phyloP scores from a whole-genome alignment of 2,329 filamentous ascomycete genomes.

The Onygenales sp. region DNA sequence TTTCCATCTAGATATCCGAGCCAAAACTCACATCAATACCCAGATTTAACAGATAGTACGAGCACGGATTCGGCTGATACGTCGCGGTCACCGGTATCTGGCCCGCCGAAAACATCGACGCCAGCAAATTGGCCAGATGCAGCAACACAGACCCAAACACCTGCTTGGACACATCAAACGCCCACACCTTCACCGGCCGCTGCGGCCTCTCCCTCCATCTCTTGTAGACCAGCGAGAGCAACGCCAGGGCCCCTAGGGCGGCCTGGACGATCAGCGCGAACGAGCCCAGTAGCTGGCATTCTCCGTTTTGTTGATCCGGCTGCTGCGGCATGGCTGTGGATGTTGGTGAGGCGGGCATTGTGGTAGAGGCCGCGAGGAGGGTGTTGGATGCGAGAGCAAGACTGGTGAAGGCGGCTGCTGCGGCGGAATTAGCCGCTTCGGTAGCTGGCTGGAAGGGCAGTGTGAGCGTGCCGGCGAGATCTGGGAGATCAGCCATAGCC shows the following conservation, averaged over 20 bases:
- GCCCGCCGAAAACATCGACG: slow-evolving; percentile 91
- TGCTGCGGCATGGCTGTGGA: slow-evolving; percentile 11
- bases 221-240: slow-evolving; percentile 85
- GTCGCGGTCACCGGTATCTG: slow-evolving; percentile 47
- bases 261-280: slow-evolving; percentile 88
- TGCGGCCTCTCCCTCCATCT: slow-evolving; percentile 86
- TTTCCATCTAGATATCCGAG: neutral
- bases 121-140: slow-evolving; percentile 85
- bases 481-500: neutral
- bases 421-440: neutral
- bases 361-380: neutral
- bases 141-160: slow-evolving; percentile 87
- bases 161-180: slow-evolving; percentile 95
- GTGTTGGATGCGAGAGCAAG: slow-evolving; percentile 6
- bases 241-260: slow-evolving; percentile 70
- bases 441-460: neutral
- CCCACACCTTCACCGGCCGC: slow-evolving; percentile 90
- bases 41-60: slow-evolving; percentile 88
- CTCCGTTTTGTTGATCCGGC: slow-evolving; percentile 42
- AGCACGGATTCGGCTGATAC: slow-evolving; percentile 84
- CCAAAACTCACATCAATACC: slow-evolving; percentile 74
- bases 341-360: slow-evolving; percentile 11
- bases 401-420: slow-evolving; percentile 9
- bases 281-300: slow-evolving; percentile 79
- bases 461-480: neutral